These are phyloP conservation scores for Talinum fruticosum DNA, from an alignment of 148 eudicot genomes.

Conservation along the genomic window DNA sequence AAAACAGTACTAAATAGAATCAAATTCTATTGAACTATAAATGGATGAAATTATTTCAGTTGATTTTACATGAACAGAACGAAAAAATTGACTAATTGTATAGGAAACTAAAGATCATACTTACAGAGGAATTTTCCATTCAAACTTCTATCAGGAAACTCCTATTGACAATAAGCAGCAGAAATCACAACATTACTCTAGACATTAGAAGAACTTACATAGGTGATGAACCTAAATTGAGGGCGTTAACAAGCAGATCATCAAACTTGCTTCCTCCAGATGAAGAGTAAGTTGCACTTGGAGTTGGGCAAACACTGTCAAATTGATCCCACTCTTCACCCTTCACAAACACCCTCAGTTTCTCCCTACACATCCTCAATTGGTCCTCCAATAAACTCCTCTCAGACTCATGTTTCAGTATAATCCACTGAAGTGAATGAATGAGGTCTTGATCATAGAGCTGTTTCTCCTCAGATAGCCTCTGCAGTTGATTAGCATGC, in stretches of 20 bases:
- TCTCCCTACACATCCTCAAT: slow-evolving; percentile 44
- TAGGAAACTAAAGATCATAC: slow-evolving; percentile 19
- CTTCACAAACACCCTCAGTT: slow-evolving; percentile 29
- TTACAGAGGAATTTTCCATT: slow-evolving; percentile 21
- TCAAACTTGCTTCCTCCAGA: slow-evolving; percentile 29
- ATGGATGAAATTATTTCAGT: slow-evolving; percentile 21
- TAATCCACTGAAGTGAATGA: slow-evolving; percentile 65
- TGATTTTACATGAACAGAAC: neutral
- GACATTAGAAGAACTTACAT: slow-evolving; percentile 26
- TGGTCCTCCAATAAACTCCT: slow-evolving; percentile 55
- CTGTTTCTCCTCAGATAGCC: slow-evolving; percentile 68
- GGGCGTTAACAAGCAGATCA: slow-evolving; percentile 47
- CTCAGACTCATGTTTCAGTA: slow-evolving; percentile 57
- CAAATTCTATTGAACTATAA: slow-evolving; percentile 17
- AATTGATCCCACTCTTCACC: slow-evolving; percentile 43
- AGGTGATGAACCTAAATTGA: slow-evolving; percentile 40
- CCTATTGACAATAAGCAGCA: slow-evolving; percentile 22
- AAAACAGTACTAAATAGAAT: neutral
- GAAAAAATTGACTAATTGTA: neutral
- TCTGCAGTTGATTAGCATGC: slow-evolving; percentile 53
- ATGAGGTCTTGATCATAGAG: slow-evolving; percentile 81
- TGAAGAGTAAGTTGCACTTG: slow-evolving; percentile 27
- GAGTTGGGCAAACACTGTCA: slow-evolving; percentile 33
- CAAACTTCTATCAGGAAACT: slow-evolving; percentile 17
- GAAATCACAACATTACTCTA: slow-evolving; percentile 12